Base-by-base conservation (phyloP, 495 filamentous ascomycete genomes). In the Usnea hakonensis region DNA sequence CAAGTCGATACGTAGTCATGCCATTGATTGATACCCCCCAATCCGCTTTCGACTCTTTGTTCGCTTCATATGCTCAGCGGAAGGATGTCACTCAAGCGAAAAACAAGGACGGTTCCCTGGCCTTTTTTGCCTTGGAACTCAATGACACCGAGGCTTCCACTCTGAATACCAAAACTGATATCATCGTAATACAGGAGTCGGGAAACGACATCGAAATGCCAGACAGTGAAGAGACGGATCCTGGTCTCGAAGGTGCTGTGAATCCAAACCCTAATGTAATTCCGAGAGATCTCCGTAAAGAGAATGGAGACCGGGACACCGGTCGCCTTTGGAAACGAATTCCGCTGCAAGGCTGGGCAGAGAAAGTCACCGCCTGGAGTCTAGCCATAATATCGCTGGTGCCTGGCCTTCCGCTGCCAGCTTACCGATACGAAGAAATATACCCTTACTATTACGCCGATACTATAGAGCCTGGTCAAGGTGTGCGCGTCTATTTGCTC, bases 101-200 rank as follows among this genome's bases (percentile, higher is more conserved):
- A 9, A 58, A 38, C 9, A 30, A 17, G 17, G 55, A 58, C 19
- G 55, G 35, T 17, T 58, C 55, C 37, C 14, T 58, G 35, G 55
- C 43, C 11, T 58, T 58, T 16, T 58, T 38, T 17, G 55, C 55
- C 36, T 7, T 43, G 4, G 55, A 58, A 11, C 55, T 58, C 11
- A 38, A 58, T 8, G 52, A 55, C 13, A 30, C 52, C n/a, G 28
- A 55, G 28, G 52, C 52, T 32, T 28, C 52, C 19, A 35, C 52
- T 30, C n/a, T 55, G 19, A 26, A 55, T 30, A 26, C 52, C 28
- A 55, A 55, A 17, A 14, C 28, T n/a, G 28, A 55, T 17, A 5
- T 55, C 30, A 35, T 55, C 52, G 30, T 55, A 4, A 8, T 55
- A 19, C 52, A 28, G 28, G 52, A 55, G 8, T 55, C 52, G 14